Evolutionary conservation across 306 rosid genomes (phyloP).

Genomic region (Ormosia semicastrata): DNA sequence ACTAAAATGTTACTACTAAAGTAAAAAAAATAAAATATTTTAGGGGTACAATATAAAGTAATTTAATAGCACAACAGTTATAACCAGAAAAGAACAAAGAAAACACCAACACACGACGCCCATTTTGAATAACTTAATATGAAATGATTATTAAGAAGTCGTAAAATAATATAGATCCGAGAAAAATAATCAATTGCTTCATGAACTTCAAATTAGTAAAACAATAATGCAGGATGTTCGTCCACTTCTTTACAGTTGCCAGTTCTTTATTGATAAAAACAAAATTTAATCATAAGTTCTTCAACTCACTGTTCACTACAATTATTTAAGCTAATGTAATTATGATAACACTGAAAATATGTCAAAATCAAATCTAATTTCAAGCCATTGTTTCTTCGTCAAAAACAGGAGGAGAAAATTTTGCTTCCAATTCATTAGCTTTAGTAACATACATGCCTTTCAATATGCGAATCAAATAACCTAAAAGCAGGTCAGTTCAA

Average conservation of each 20-base stretch:
- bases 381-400: neutral
- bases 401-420: neutral
- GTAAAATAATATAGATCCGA: neutral
- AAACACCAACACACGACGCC: neutral
- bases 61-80: neutral
- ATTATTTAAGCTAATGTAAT: neutral
- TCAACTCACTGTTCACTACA: neutral
- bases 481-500: neutral
- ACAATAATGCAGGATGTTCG: neutral
- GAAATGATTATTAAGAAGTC: conserved; percentile 4
- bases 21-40: too few relatives aligned
- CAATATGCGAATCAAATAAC: neutral
- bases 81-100: neutral
- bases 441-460: neutral
- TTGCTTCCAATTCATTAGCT: neutral
- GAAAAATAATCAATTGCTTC: conserved; percentile 1
- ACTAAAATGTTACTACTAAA: too few relatives aligned
- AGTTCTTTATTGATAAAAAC: neutral
- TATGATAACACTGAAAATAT: neutral
- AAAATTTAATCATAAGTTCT: neutral
- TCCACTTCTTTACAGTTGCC: conserved; percentile 1
- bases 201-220: neutral
- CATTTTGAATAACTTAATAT: neutral
- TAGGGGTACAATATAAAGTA: neutral
- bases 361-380: neutral